Evolutionary conservation across 495 filamentous ascomycete genomes (phyloP), one percentile per base, ranked within the genome.

Genomic region (Oidiodendron maius): DNA sequence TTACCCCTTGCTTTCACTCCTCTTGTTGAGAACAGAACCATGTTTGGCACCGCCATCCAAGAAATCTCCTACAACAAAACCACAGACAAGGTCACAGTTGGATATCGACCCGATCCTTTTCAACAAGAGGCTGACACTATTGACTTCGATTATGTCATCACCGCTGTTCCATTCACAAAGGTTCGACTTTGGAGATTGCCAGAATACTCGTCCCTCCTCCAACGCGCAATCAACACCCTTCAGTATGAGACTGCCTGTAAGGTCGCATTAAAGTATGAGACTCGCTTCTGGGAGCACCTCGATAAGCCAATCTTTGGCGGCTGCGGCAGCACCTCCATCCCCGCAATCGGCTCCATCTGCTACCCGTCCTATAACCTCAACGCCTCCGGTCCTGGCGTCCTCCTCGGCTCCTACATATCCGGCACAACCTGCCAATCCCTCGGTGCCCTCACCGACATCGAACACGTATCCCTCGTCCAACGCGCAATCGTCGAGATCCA

Each of bases 241-340:
- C 72, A 71, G 16, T 86, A 85, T 61, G 50, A 53, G 1, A 63
- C 69, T 0, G 72, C 77, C 13, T 87, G 83, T 68, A 87, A 87
- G 48, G 66, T 87, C 0, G 72, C 82, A 0, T 68, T 87, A 3
- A 78, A 80, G 35, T 87, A 79, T 61, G 59, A 67, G 48, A 74
- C 76, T 0, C 73, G 83, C 3, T 87, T 86, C 72, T 87, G 83
- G 83, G 83, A 86, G 49, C 73, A 84, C 34, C 66, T 73, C 45
- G 56, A 63, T 12, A 64, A 71, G 10, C 83, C 83, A 3, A 85
- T 86, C 58, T 64, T 74, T 48, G 83, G 83, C 28, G 76, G 79
- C 1, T 85, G 82, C 52, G 72, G 71, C 16, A 67, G 65, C 0
- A 68, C 71, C 4, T 77, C 85, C 53, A 76, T 84, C 25, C 66